phyloP scores from a whole-genome alignment of 2,329 filamentous ascomycete genomes.

The Lojkania enalia region DNA sequence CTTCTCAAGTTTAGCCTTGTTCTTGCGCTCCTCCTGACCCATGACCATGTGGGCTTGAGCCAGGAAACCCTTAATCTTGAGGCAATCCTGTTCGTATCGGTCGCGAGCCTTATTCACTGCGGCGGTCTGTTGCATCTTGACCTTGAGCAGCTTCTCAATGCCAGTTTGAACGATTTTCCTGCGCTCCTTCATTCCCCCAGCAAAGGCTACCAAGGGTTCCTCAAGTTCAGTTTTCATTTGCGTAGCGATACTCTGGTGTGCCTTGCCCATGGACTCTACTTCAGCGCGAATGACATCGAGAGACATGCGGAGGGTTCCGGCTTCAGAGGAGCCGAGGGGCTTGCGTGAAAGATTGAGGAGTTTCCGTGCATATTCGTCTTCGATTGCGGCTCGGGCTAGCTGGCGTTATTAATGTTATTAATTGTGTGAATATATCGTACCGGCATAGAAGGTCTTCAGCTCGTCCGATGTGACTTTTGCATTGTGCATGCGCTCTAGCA shows the following conservation, averaged over 20 bases:
- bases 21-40: constrained; percentile 98
- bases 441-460: constrained; percentile 84
- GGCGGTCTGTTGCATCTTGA: constrained; percentile 88
- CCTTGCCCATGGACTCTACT: constrained; percentile 90
- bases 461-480: constrained; percentile 96
- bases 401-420: constrained; percentile 12
- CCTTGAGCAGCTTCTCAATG: constrained; percentile 91
- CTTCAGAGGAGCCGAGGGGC: constrained; percentile 83
- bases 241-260: constrained; percentile 83
- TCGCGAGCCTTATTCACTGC: constrained; percentile 94
- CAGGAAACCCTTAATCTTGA: constrained; percentile 97
- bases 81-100: constrained; percentile 93
- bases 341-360: constrained; percentile 85
- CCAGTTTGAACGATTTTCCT: constrained; percentile 94
- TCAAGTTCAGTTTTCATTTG: constrained; percentile 98
- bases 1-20: constrained; percentile 98
- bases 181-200: constrained; percentile 93
- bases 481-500: constrained; percentile 91
- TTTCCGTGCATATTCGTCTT: constrained; percentile 95
- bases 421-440: constrained; percentile 52
- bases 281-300: constrained; percentile 87
- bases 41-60: constrained; percentile 99
- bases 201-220: constrained; percentile 87
- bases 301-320: constrained; percentile 79
- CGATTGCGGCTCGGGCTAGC: constrained; percentile 82